Evolutionary conservation across 2,329 filamentous ascomycete genomes (phyloP).

Genomic region (Aspergillus neoniger): DNA sequence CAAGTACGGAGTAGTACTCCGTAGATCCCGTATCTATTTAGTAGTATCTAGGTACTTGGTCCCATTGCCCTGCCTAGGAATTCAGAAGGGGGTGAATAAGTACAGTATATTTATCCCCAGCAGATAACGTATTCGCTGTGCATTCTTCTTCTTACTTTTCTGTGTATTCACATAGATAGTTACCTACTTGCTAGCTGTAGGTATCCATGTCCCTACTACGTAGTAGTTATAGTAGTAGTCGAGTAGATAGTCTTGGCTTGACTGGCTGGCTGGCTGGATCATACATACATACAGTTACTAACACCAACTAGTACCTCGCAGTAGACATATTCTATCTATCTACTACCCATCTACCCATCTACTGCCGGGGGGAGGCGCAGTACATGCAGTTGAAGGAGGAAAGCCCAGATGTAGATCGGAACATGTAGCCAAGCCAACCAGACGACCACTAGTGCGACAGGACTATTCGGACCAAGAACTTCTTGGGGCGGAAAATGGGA

Average conservation of each 20-base stretch:
- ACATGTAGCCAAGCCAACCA: slow-evolving; percentile 1
- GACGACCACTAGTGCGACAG: not conserved
- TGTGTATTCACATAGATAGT: too few species aligned
- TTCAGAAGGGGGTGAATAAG: not conserved
- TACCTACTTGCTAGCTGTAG: too few species aligned
- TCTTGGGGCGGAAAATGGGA: not conserved
- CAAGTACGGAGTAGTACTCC: not conserved
- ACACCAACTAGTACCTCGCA: too few species aligned
- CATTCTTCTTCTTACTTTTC: too few species aligned
- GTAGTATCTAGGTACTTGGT: too few species aligned
- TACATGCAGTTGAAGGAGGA: not conserved
- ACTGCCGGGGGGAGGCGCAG: too few species aligned
- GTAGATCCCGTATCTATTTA: not conserved
- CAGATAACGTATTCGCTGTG: not conserved
- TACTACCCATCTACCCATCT: too few species aligned
- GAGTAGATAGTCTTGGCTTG: too few species aligned
- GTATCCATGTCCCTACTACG: not conserved
- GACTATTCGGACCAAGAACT: slow-evolving; percentile 4
- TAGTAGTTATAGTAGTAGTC: not conserved
- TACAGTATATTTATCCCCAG: not conserved
- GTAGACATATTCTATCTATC: too few species aligned
- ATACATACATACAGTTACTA: not conserved
- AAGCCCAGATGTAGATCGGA: slow-evolving; percentile 1
- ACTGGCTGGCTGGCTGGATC: not conserved
- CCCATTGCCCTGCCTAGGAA: not conserved